A percentile compares a stretch with the other conserved stretches of the same genome.
Evolutionary conservation across 345 rosid species (phyloP).

Genomic region (Rubroshorea leprosula): DNA sequence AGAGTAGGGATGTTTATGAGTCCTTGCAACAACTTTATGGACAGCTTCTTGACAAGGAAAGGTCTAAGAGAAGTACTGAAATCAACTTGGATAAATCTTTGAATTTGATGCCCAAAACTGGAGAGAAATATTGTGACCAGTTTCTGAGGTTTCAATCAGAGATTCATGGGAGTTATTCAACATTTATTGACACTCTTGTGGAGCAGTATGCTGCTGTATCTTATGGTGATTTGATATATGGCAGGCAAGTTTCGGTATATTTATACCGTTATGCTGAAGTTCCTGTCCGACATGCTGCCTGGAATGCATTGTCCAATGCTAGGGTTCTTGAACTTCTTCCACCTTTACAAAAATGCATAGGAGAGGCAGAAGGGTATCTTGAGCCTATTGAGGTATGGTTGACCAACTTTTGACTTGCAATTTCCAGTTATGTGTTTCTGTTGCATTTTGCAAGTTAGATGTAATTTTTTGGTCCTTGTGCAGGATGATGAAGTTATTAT

Average conservation of each 20-base stretch:
- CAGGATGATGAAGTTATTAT: slow-evolving; percentile 70
- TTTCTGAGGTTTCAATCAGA: slow-evolving; percentile 63
- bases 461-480: background rate
- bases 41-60: slow-evolving; percentile 47
- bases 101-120: slow-evolving; percentile 17
- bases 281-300: slow-evolving; percentile 60
- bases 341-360: slow-evolving; percentile 58
- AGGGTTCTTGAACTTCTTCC: slow-evolving; percentile 83
- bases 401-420: background rate
- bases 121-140: slow-evolving; percentile 20
- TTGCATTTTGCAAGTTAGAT: background rate
- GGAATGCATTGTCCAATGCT: slow-evolving; percentile 59
- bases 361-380: slow-evolving; percentile 63
- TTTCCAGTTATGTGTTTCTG: background rate
- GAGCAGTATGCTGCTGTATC: slow-evolving; percentile 82
- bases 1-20: slow-evolving; percentile 50
- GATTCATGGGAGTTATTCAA: slow-evolving; percentile 67
- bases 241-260: slow-evolving; percentile 74
- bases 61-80: slow-evolving; percentile 17
- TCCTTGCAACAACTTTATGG: slow-evolving; percentile 73
- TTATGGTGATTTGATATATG: slow-evolving; percentile 61
- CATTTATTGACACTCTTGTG: slow-evolving; percentile 63
- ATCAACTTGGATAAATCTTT: background rate
- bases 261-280: slow-evolving; percentile 64
- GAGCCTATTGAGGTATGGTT: slow-evolving; percentile 70